Base-by-base conservation (phyloP, 805 yeast genomes). In the Maudiozyma turicensis region DNA sequence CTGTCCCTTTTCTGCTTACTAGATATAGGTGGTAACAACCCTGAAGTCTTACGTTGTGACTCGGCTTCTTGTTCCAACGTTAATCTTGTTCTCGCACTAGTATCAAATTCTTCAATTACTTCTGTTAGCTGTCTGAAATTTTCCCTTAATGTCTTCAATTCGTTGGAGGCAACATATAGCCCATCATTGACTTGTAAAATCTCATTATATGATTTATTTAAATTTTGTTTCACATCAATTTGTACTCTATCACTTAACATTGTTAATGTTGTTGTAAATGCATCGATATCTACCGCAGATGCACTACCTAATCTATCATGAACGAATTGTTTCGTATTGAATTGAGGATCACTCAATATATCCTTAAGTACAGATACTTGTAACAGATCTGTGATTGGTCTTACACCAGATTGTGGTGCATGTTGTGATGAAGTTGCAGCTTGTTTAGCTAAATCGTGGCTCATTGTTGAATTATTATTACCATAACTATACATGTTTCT, bases 231-330 rank as follows among this genome's bases (percentile, higher is more conserved):
- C 45, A 84, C 77, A 51, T 82, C 86, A 29, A 69, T 68, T 15
- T 76, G 76, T 39, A 84, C 76, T 42, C 73, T 62, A 3, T 67
- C 61, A 39, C 78, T 75, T 54, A 83, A 72, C 40, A 71, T 68
- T 1, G 65, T 58, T 53, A 86, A 67, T 47, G 73, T 75, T 15
- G 77, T 73, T 51, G 82, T 79, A 64, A 84, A 84, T 48, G 77
- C 79, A 56, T 85, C 89, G 34, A 86, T 83, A 52, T 82, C 85
- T 1, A 78, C 65, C 2, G 90, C 91, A 6, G 84, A 77, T 1
- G 88, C 86, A 52, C 79, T 76, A 9, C 79, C 69, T 52, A 86
- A 62, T 48, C 78, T 76, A 11, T 68, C 59, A 10, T 72, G 71
- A 3, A 80, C 75, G 57, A 72, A 80, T 2, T 56, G 49, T 28